These are phyloP conservation scores for Debaryomyces sp. DNA, from an alignment of 1,139 yeast species.

Conservation along the genomic window DNA sequence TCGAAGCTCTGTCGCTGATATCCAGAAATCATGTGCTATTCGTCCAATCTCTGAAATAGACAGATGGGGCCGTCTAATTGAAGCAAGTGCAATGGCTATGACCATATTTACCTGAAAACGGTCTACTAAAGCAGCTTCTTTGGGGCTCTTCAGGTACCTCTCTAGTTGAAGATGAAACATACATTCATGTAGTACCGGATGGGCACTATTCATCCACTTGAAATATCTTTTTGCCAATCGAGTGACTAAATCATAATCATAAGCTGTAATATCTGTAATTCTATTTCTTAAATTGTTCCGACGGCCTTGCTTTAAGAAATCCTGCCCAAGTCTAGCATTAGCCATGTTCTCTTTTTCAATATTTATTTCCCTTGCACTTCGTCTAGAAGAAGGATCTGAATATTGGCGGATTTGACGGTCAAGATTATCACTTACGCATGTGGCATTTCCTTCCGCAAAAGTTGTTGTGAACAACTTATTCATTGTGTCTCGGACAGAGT, in stretches of 20 bases:
- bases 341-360: constrained; percentile 14
- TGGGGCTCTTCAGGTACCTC: constrained; percentile 8
- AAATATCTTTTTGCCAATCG: constrained; percentile 12
- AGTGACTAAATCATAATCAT: constrained; percentile 11
- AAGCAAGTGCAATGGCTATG: constrained; percentile 14
- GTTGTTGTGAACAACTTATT: constrained; percentile 9
- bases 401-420: constrained; percentile 10
- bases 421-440: constrained; percentile 12
- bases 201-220: constrained; percentile 16
- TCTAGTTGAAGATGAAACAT: constrained; percentile 11
- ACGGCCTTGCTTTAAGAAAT: constrained; percentile 14
- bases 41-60: constrained; percentile 15
- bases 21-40: constrained; percentile 15
- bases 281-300: constrained; percentile 11
- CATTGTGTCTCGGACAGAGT: constrained; percentile 7
- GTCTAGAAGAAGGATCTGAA: constrained; percentile 1
- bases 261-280: constrained; percentile 14
- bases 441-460: constrained; percentile 7
- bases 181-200: constrained; percentile 15
- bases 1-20: constrained; percentile 11
- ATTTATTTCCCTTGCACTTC: constrained; percentile 12
- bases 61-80: constrained; percentile 13
- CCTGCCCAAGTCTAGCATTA: constrained; percentile 9
- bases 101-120: constrained; percentile 14
- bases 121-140: constrained; percentile 9